Base-by-base conservation (phyloP, 495 filamentous ascomycete genomes). In the Xylaria flabelliformis region DNA sequence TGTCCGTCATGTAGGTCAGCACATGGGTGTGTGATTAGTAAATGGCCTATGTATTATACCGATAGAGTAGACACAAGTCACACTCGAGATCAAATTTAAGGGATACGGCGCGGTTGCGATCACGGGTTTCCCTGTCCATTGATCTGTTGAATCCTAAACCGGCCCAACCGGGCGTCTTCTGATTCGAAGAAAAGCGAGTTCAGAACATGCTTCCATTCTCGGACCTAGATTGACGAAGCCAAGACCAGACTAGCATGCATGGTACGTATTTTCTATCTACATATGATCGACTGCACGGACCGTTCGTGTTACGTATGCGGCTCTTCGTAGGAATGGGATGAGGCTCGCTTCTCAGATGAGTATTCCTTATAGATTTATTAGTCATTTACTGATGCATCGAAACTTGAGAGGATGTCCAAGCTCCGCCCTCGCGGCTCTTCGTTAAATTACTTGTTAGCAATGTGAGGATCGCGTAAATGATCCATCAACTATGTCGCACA, bases 291-390 rank as follows among this genome's bases (percentile, higher is more conserved):
- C 65, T 56, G 50, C 50, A 67, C 29, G 65, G 65, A 42, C 50
- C 50, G 41, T 42, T 67, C 48, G 44, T 67, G 65, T 44, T 55
- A 55, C 65, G 26, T 56, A 34, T 67, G 65, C 65, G 65, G 65
- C 65, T 67, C 65, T 67, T 67, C 65, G 65, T 8, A 67, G 65
- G 65, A 67, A 56, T 55, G 46, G 64, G 46, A 67, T 67, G 50
- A 29, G 65, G n/a, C 39, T 64, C 61, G 39, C 61, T 64, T 44
- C 39, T 34, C 61, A 61, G 32, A 61, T 10, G 58, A 15, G 58
- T n/a, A 39, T 61, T 61, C 58, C 58, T 61, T 61, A n/a, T 56
- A 32, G n/a, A 12, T 61, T 24, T 21, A 59, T 61, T 61, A 61
- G 58, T 61, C 58, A 61, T 61, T 61, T 39, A 34, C 58, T 1